Conservation (phyloP, 2,329 filamentous ascomycete species). For the Fusarium sp. region DNA sequence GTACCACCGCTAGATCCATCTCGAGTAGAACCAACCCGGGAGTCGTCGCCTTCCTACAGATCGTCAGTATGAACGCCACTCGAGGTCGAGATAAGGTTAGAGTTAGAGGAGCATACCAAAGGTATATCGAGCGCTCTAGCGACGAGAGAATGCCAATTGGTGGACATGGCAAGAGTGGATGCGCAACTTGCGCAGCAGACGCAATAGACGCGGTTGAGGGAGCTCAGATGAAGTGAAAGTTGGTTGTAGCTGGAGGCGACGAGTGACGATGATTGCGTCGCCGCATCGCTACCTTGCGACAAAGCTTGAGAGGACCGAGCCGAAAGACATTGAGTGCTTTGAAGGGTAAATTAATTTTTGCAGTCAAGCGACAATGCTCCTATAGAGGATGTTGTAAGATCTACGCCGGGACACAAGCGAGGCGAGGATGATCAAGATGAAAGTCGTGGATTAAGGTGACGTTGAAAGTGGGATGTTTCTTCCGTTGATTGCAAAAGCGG, state of each 20-base stretch:
- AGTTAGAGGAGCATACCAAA: conserved; percentile 23
- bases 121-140: conserved; percentile 28
- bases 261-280: conserved; percentile 13
- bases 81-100: conserved; percentile 4
- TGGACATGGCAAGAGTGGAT: conserved; percentile 20
- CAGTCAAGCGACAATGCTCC: neutral
- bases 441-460: conserved; percentile 20
- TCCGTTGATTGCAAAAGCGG: conserved; percentile 14
- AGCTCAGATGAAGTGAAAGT: neutral
- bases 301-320: neutral
- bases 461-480: conserved; percentile 30
- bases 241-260: neutral
- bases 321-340: conserved; percentile 16
- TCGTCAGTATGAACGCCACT: conserved; percentile 1
- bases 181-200: neutral
- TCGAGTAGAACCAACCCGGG: conserved; percentile 52
- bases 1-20: conserved; percentile 52
- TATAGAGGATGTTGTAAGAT: neutral
- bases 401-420: neutral
- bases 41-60: conserved; percentile 45
- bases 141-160: conserved; percentile 24
- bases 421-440: conserved; percentile 6
- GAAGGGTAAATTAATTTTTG: neutral
- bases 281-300: conserved; percentile 34
- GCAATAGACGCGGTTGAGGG: neutral